Conservation (phyloP, 805 yeast species). For the Candida ortonii region DNA sequence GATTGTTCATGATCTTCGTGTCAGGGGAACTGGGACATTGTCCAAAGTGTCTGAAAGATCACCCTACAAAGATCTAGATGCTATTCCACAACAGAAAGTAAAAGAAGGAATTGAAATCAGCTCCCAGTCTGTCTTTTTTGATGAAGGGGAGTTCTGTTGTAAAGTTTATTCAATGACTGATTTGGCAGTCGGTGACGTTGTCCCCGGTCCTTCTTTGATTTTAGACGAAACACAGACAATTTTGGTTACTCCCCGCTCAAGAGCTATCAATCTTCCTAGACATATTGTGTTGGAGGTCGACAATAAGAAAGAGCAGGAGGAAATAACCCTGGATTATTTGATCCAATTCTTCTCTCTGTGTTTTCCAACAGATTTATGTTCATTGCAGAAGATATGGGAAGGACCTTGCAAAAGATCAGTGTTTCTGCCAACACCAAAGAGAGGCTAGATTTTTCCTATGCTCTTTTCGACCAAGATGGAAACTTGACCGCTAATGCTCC, state of each 20-base stretch:
- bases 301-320: slow-evolving; percentile 32
- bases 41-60: slow-evolving; percentile 27
- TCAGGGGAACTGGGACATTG: slow-evolving; percentile 73
- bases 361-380: slow-evolving; percentile 47
- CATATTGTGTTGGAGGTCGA: slow-evolving; percentile 30
- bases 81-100: slow-evolving; percentile 71
- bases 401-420: slow-evolving; percentile 42
- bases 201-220: slow-evolving; percentile 47
- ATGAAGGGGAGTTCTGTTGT: slow-evolving; percentile 19
- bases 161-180: slow-evolving; percentile 47
- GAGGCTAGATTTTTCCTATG: slow-evolving; percentile 46
- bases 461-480: slow-evolving; percentile 43
- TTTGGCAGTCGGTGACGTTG: slow-evolving; percentile 44
- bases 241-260: slow-evolving; percentile 32
- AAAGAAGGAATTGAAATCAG: slow-evolving; percentile 55
- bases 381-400: slow-evolving; percentile 48
- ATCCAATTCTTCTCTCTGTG: slow-evolving; percentile 42
- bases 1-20: slow-evolving; percentile 56
- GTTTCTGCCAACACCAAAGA: slow-evolving; percentile 47
- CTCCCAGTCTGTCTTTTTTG: slow-evolving; percentile 42
- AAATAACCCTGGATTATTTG: slow-evolving; percentile 35
- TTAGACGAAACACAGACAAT: slow-evolving; percentile 37
- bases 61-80: slow-evolving; percentile 24
- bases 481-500: slow-evolving; percentile 27
- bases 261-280: slow-evolving; percentile 30